Evolutionary conservation across 345 rosid genomes (phyloP), one percentile per base, ranked within the genome.

Genomic region (Psidium friedrichsthalianum): DNA sequence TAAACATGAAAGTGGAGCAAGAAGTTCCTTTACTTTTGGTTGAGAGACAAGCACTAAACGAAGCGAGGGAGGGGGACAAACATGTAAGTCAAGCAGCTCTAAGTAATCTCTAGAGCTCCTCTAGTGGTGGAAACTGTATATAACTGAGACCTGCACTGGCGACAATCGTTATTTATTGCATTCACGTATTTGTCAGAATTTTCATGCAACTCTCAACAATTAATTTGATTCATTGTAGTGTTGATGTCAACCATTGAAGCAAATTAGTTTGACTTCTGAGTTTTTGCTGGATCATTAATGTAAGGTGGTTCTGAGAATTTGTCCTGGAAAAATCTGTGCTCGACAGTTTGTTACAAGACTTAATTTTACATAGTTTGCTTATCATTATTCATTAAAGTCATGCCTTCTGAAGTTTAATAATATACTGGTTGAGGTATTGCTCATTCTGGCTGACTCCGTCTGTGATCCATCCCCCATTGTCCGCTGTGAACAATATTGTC

Each of bases 51-150:
- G 99, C 99, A 47, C 89, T 98, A 36, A 96, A 98, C 59, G 99
- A 96, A 87, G 99, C 98, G 85, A 93, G 96, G 90, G 99, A 94
- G 82, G 98, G 98, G 83, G 99, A 97, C 90, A 97, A 93, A 87
- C 87, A 96, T 83, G 98, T 95, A 91, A 94, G 97, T 36, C 25
- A 86, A 83, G 83, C 53, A 55, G 58, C 59, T 3, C 81, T 80
- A 74, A 56, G 64, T 76, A 25, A 24, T 80, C 81, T 56, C 47
- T n/a, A 40, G 84, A 13, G 58, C 78, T 69, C 47, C 25, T 32
- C 24, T 69, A 9, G 47, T 36, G 78, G 47, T 32, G 78, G 47
- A 69, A 69, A 69, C 9, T 36, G 78, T 36, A 18, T 47, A 69
- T 32, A 69, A 36, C 78, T 69, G 47, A 18, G 47, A 69, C 7